Conservation (phyloP, 1,284 basidiomycete genomes). For the Ustilago sp. region DNA sequence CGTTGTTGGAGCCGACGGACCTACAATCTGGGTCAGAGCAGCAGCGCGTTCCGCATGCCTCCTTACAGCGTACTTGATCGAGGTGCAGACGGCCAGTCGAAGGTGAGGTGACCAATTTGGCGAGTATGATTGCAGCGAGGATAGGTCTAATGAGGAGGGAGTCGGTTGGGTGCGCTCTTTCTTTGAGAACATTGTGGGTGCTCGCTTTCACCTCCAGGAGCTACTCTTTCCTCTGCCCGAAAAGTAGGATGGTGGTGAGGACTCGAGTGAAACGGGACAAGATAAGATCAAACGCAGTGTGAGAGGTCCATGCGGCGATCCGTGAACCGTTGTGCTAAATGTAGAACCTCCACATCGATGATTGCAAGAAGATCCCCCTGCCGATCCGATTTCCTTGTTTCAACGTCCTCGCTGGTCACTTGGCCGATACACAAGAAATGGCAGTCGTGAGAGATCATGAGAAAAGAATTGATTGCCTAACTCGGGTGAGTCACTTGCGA, state of each 20-base stretch:
- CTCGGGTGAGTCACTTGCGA: too few relatives aligned
- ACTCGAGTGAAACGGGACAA: too few relatives aligned
- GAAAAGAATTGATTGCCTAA: too few relatives aligned
- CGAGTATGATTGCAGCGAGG: constrained; percentile 58
- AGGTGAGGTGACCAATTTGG: constrained; percentile 57
- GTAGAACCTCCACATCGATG: neutral
- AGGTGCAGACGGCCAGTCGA: constrained; percentile 58
- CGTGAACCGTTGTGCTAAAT: neutral
- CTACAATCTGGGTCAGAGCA: constrained; percentile 14
- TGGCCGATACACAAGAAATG: too few relatives aligned
- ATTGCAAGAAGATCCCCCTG: too few relatives aligned
- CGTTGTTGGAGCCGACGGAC: neutral
- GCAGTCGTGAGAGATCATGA: too few relatives aligned
- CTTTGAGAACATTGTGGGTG: constrained; percentile 30
- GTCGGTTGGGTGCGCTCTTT: constrained; percentile 14
- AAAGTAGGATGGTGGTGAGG: too few relatives aligned
- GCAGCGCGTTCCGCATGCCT: constrained; percentile 40
- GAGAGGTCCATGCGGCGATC: neutral
- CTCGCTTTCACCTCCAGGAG: neutral
- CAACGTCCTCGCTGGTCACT: too few relatives aligned
- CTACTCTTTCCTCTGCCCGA: too few relatives aligned
- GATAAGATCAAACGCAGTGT: too few relatives aligned
- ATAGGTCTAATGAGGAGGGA: constrained; percentile 48
- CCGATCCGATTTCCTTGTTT: too few relatives aligned
- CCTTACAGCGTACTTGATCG: constrained; percentile 56